phyloP scores from a whole-genome alignment of 2,329 filamentous ascomycete species.

The Sphaerulina musiva region DNA sequence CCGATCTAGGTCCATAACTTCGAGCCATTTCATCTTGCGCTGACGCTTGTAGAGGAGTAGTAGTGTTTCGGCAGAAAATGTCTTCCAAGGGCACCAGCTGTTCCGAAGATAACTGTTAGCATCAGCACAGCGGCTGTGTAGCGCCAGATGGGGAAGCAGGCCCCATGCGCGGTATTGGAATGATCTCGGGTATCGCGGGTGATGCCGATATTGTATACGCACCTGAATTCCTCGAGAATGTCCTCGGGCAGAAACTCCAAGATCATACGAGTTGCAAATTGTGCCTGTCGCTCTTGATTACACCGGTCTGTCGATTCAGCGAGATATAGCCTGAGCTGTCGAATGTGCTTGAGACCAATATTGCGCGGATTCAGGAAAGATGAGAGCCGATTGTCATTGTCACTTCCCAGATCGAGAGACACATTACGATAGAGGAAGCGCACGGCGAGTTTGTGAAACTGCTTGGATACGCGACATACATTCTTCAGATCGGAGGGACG shows the following conservation, averaged over 20 bases:
- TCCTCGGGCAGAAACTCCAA: conserved; percentile 45
- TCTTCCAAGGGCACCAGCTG: conserved; percentile 45
- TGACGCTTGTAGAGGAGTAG: conserved; percentile 45
- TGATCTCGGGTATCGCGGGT: not conserved
- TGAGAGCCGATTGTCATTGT: conserved; percentile 40
- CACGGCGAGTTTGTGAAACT: conserved; percentile 43
- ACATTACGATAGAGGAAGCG: conserved; percentile 44
- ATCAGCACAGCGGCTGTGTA: conserved; percentile 10
- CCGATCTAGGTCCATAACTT: conserved; percentile 43
- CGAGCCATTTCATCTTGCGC: conserved; percentile 44
- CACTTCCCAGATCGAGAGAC: conserved; percentile 42
- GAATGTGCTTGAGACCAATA: conserved; percentile 43
- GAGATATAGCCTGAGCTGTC: conserved; percentile 43
- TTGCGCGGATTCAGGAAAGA: conserved; percentile 44
- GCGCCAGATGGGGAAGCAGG: not conserved
- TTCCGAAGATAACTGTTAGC: conserved; percentile 21
- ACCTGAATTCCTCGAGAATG: conserved; percentile 44
- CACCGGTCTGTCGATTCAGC: conserved; percentile 41
- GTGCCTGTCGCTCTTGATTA: conserved; percentile 40
- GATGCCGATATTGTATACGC: conserved; percentile 9
- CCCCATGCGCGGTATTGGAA: not conserved
- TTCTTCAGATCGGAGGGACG: conserved; percentile 45
- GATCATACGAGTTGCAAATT: conserved; percentile 45
- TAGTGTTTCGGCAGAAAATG: conserved; percentile 44
- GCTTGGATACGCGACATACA: conserved; percentile 43